Conservation (phyloP, 2,329 filamentous ascomycete genomes). For the Eurotiales sp. region DNA sequence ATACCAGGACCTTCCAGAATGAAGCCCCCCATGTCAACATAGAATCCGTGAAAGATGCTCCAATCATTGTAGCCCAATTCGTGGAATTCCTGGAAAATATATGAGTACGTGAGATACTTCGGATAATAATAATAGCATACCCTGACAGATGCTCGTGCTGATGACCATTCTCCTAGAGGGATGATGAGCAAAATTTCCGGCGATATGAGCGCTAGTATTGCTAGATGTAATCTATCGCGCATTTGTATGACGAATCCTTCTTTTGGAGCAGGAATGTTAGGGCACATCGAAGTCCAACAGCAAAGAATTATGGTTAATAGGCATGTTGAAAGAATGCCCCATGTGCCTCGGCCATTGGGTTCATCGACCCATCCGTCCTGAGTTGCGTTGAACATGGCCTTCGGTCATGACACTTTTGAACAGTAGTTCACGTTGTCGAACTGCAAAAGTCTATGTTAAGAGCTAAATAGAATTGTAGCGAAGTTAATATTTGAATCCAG, state of each 20-base stretch:
- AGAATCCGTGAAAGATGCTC: constrained; percentile 41
- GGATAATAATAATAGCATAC: neutral
- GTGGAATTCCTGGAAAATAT: constrained; percentile 18
- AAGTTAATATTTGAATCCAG: no score
- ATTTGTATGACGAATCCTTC: constrained; percentile 29
- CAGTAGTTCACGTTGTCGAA: no score
- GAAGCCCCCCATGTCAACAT: constrained; percentile 42
- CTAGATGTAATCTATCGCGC: constrained; percentile 31
- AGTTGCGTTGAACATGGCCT: no score
- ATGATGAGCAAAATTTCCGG: constrained; percentile 38
- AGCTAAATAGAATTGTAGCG: no score
- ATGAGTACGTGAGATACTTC: neutral
- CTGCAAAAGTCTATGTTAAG: no score
- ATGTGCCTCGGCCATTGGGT: constrained; percentile 36
- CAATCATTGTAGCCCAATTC: constrained; percentile 25
- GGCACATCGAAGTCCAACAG: constrained; percentile 38
- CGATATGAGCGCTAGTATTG: constrained; percentile 32
- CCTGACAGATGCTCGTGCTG: constrained; percentile 20
- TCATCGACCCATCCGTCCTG: constrained; percentile 28
- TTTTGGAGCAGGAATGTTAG: constrained; percentile 32
- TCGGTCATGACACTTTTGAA: no score
- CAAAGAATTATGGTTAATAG: constrained; percentile 42
- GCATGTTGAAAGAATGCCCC: constrained; percentile 40
- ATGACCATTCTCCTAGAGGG: constrained; percentile 33
- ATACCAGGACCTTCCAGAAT: constrained; percentile 27